These are phyloP conservation scores for Penicillium sp. DNA, from an alignment of 2,329 filamentous ascomycete genomes.

Conservation along the genomic window DNA sequence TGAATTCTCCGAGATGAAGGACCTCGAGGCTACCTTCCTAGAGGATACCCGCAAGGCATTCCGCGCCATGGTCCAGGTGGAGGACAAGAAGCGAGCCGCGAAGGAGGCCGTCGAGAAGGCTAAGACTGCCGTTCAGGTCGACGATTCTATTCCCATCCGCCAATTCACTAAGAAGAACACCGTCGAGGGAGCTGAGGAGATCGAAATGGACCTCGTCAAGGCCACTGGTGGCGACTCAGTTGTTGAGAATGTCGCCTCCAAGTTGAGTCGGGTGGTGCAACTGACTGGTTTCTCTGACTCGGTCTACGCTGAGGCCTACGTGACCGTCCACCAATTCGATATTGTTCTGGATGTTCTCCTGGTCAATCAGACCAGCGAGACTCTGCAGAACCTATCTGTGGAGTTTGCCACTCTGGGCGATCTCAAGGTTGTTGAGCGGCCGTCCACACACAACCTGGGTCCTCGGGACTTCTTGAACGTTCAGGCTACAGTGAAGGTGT, in stretches of 20 bases:
- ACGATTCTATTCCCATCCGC: slow-evolving; percentile 89
- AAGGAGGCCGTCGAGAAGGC: slow-evolving; percentile 91
- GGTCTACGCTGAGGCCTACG: slow-evolving; percentile 98
- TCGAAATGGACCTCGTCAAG: slow-evolving; percentile 86
- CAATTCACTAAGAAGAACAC: slow-evolving; percentile 91
- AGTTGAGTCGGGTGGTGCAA: slow-evolving; percentile 93
- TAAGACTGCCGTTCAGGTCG: slow-evolving; percentile 90
- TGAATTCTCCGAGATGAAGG: slow-evolving; percentile 85
- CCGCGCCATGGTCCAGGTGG: slow-evolving; percentile 92
- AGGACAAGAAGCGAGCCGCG: slow-evolving; percentile 96
- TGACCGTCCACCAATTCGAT: slow-evolving; percentile 98
- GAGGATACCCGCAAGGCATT: slow-evolving; percentile 95
- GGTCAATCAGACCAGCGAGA: slow-evolving; percentile 96
- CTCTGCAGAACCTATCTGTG: slow-evolving; percentile 92
- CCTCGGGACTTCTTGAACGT: slow-evolving; percentile 98
- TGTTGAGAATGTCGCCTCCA: slow-evolving; percentile 84
- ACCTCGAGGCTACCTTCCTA: slow-evolving; percentile 87
- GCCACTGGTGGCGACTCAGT: slow-evolving; percentile 87
- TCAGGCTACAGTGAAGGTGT: slow-evolving; percentile 98
- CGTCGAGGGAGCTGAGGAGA: slow-evolving; percentile 76
- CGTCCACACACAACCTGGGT: slow-evolving; percentile 91
- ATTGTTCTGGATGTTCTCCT: slow-evolving; percentile 95
- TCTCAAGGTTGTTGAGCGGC: slow-evolving; percentile 94
- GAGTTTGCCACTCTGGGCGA: slow-evolving; percentile 98
- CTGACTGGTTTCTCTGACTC: slow-evolving; percentile 97